These are phyloP conservation scores for Beauveria brongniartii DNA, from an alignment of 2,329 filamentous ascomycete species.

Conservation along the genomic window DNA sequence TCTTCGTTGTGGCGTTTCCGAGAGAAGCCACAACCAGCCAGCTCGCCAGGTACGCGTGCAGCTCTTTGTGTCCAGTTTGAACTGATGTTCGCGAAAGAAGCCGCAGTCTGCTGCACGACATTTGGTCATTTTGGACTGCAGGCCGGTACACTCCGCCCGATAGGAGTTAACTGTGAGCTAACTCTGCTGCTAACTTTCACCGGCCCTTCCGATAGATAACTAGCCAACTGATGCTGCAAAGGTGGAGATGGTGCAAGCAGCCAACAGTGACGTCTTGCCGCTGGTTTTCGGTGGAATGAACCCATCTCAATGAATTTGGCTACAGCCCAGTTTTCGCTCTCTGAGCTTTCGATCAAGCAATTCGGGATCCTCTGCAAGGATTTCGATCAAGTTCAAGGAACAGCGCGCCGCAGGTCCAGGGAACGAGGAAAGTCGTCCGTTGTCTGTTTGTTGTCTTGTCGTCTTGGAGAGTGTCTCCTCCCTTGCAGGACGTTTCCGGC, in stretches of 20 bases:
- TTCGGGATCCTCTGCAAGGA: neutral
- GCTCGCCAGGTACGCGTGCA: no score
- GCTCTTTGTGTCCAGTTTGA: no score
- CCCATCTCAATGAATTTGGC: neutral
- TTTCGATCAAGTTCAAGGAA: no score
- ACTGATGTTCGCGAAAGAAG: no score
- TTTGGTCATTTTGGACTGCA: no score
- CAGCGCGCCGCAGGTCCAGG: no score
- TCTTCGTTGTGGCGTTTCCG: no score
- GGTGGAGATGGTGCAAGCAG: neutral
- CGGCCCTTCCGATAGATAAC: neutral
- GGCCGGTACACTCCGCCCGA: no score
- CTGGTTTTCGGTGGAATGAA: neutral
- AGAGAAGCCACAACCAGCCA: no score
- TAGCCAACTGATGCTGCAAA: neutral
- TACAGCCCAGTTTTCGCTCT: neutral
- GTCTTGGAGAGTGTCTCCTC: no score
- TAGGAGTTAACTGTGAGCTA: neutral
- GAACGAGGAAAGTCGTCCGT: no score
- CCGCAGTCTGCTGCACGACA: neutral
- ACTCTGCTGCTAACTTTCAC: neutral
- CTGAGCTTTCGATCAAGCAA: neutral
- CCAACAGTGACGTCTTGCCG: conserved; percentile 1
- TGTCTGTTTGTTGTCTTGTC: neutral
- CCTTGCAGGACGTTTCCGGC: neutral